These are phyloP conservation scores for Hordeum pubiflorum DNA, from an alignment of 202 grass and related monocot species.

Conservation along the genomic window DNA sequence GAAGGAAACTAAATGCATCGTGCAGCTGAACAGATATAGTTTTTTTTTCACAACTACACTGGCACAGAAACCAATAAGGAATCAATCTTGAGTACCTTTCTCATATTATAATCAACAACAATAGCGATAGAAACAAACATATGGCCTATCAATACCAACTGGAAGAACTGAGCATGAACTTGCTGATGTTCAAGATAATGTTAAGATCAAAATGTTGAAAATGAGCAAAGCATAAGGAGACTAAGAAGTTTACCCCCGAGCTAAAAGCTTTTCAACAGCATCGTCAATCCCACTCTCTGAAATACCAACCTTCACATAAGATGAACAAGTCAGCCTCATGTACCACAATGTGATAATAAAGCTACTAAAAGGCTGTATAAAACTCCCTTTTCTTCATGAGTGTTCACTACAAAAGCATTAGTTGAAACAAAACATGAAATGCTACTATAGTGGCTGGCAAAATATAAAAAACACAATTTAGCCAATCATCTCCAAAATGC, in stretches of 20 bases:
- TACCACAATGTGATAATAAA: neutral
- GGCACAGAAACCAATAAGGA: neutral
- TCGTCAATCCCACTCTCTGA: conserved; percentile 86
- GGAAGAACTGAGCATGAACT: conserved; percentile 6
- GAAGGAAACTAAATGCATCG: neutral
- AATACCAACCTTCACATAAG: conserved; percentile 77
- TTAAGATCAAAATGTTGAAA: conserved; percentile 19
- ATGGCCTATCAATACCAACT: neutral
- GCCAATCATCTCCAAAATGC: neutral
- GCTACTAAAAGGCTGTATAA: neutral
- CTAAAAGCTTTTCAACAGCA: conserved; percentile 74
- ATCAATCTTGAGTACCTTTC: neutral
- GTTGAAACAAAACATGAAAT: conserved; percentile 8
- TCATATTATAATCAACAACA: conserved; percentile 10
- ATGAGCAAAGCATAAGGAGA: neutral
- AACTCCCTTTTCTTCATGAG: neutral
- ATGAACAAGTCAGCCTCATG: neutral
- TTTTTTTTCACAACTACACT: conserved; percentile 21
- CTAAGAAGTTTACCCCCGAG: conserved; percentile 54
- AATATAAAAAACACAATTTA: conserved; percentile 6
- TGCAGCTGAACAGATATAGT: neutral
- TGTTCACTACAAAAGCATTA: conserved; percentile 1
- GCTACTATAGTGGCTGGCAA: neutral
- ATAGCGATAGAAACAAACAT: neutral
- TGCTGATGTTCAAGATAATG: conserved; percentile 7